Base-by-base conservation (phyloP, 2,329 filamentous ascomycete species). In the Capronia coronata region DNA sequence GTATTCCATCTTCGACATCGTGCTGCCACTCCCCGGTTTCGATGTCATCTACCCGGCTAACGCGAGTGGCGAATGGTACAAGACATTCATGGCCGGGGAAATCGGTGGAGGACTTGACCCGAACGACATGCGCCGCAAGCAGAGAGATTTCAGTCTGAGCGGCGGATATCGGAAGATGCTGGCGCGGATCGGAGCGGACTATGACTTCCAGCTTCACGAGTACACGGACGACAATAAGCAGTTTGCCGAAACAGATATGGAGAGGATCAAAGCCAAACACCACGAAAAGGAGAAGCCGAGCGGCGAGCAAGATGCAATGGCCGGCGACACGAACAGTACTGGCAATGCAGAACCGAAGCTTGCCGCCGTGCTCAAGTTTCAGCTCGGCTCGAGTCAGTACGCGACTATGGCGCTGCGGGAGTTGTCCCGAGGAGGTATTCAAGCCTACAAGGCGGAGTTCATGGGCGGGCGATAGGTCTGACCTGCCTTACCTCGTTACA, bases 21-120 rank as follows among this genome's bases (percentile, higher is more conserved):
- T 98, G 10, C 76, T 98, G 2, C 91, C 94, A 2, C 83, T 86
- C n/a, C 93, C 93, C 0, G 93, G 93, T 14, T 96, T 83, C 70
- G 89, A 95, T 60, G 79, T 97, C 32, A 68, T 86, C 29, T 98
- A 97, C 64, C 93, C 93, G 0, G 65, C 75, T 18, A 97, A 98
- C 65, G 80, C 80, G 29, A 80, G 95, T 55, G 87, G 85, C n/a
- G 75, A 80, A 2, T 94, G 84, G 66, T 98, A 97, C 70, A 77
- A 77, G 56, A 76, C 80, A 2, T 94, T 96, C 69, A 98, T 98
- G 94, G 79, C 71, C 25, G 84, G 78, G 44, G 78, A 85, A 41
- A 77, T 80, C 55, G 90, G 93, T 54, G 91, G 91, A 9, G 71
- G 74, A 1, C 74, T 98, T 10, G 82, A 94, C 65, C 91, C 93